These are phyloP conservation scores for Paraurostyla sp. DNA, from an alignment of 73 alveolate species.

Conservation along the genomic window DNA sequence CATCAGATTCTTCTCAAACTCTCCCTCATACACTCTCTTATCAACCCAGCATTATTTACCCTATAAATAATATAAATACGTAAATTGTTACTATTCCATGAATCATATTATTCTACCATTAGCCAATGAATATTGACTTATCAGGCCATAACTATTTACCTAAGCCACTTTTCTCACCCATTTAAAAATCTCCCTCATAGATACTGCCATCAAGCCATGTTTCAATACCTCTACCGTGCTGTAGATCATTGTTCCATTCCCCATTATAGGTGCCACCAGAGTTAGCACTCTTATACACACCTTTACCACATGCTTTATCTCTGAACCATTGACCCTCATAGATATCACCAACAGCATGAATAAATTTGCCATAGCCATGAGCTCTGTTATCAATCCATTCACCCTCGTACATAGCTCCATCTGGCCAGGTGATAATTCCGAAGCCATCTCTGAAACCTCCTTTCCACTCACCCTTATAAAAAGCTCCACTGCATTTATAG, in stretches of 20 bases:
- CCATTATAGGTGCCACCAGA: conserved; percentile 65
- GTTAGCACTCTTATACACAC: conserved; percentile 43
- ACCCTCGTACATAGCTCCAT: conserved; percentile 73
- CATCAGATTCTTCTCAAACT: conserved; percentile 71
- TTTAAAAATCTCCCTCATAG: conserved; percentile 65
- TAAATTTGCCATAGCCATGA: conserved; percentile 62
- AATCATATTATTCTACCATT: conserved; percentile 64
- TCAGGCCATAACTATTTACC: conserved; percentile 73
- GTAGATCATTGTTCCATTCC: conserved; percentile 51
- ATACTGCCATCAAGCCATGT: conserved; percentile 68
- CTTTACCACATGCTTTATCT: conserved; percentile 59
- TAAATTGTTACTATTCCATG: conserved; percentile 33
- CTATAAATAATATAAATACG: not conserved
- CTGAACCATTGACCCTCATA: conserved; percentile 56
- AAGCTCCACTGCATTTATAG: conserved; percentile 64
- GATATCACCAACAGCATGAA: conserved; percentile 65
- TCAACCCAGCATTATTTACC: conserved; percentile 73
- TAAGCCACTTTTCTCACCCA: conserved; percentile 65
- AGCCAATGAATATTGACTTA: conserved; percentile 53
- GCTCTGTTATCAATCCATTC: conserved; percentile 51
- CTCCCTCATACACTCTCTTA: conserved; percentile 79
- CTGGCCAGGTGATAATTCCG: conserved; percentile 70
- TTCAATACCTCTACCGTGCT: conserved; percentile 63
- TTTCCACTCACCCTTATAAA: conserved; percentile 71
- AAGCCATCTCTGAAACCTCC: conserved; percentile 77